Base-by-base conservation (phyloP, 1,284 basidiomycete genomes). In the Rhodotorula sp. region DNA sequence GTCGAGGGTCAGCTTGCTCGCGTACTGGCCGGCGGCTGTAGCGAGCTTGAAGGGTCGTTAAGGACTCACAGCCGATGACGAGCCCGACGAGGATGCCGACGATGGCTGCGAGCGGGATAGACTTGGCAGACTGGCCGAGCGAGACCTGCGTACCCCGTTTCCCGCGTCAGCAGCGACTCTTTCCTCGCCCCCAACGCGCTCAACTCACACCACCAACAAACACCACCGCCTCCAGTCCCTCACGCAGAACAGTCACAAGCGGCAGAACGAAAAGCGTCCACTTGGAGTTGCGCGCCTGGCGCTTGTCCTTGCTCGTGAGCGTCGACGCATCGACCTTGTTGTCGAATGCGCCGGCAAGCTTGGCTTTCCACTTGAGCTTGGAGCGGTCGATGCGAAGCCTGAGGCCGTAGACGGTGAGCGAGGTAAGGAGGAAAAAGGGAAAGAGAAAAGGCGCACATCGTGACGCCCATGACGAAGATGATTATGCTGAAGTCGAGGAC, bases 141-240 rank as follows among this genome's bases (percentile, higher is more conserved):
- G 92, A 88, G 53, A 95, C 82, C 81, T 83, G 68, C n/a, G 31
- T 2, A n/a, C 7, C 8, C 24, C 13, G 16, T 4, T 4, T n/a
- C 26, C 4, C 24, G 30, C 13, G 58, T 57, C 53, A 58, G 24
- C 26, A 2, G 5, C 22, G 30, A 22, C 15, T 22, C 44, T 0
- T 7, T 1, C 18, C 20, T 16, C 1, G 22, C 31, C 9, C 24
- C 11, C 2, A n/a, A 24, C 15, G 13, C 18, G 4, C 30, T 1
- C 26, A 4, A 81, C 81, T 75, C 65, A 83, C 93, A 67, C 94
- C 93, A 26, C 93, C 91, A 62, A 96, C 92, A 78, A 96, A 96
- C 71, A 97, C 84, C 68, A 96, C 89, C 2, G 91, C 92, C 80
- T 97, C 94, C 74, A 96, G 84, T 77, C 93, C 94, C 83, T 97